phyloP scores from a whole-genome alignment of 805 yeast species.

The Sugiyamaella valdiviana region DNA sequence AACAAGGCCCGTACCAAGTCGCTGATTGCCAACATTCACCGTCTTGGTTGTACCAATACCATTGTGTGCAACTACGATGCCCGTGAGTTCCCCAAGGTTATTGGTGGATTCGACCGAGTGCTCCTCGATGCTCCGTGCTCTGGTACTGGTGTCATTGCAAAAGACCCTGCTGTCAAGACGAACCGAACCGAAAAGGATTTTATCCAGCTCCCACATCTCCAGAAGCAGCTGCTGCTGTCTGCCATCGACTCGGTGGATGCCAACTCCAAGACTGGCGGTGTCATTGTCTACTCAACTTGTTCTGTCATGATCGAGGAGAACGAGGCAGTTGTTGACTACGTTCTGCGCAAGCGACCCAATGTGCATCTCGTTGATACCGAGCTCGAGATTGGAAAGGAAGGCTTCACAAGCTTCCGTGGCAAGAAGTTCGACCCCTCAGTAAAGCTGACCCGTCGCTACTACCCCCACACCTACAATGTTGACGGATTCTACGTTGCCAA shows the following conservation, averaged over 20 bases:
- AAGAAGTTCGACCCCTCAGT: constrained; percentile 76
- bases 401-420: constrained; percentile 89
- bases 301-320: constrained; percentile 98
- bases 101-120: constrained; percentile 96
- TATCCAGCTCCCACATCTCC: constrained; percentile 92
- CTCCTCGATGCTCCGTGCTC: constrained; percentile 98
- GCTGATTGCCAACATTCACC: constrained; percentile 92
- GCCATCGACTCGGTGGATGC: constrained; percentile 98
- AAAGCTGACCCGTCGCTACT: constrained; percentile 84
- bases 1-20: constrained; percentile 96
- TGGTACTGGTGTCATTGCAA: constrained; percentile 98
- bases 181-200: constrained; percentile 94
- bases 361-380: constrained; percentile 92
- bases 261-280: constrained; percentile 83
- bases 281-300: constrained; percentile 95
- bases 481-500: constrained; percentile 98
- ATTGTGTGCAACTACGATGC: constrained; percentile 98
- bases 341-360: constrained; percentile 91
- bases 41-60: constrained; percentile 94
- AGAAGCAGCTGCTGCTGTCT: constrained; percentile 83
- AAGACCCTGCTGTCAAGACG: constrained; percentile 90
- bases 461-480: constrained; percentile 97
- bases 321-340: constrained; percentile 98
- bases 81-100: constrained; percentile 94
- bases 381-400: constrained; percentile 89